Evolutionary conservation across 1,284 basidiomycete species (phyloP).

Genomic region (Megacollybia platyphylla): DNA sequence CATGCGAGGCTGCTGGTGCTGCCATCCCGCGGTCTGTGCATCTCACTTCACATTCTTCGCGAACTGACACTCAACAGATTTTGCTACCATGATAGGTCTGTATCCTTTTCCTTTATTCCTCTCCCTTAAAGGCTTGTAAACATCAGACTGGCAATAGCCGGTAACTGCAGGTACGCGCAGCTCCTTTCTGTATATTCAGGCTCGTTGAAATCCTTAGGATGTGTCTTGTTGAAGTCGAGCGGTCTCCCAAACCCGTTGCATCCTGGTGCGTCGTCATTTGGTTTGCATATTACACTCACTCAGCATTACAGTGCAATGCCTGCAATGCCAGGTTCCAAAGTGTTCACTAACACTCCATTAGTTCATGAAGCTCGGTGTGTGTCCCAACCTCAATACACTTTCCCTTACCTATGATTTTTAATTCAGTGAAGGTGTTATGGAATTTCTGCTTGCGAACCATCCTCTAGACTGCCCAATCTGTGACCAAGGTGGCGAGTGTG

Average conservation of each 20-base stretch:
- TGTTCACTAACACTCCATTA: slow-evolving; percentile 91
- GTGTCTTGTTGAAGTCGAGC: slow-evolving; percentile 96
- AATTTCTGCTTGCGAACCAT: slow-evolving; percentile 95
- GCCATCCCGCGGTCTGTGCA: slow-evolving; percentile 55
- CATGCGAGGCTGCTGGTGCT: slow-evolving; percentile 81
- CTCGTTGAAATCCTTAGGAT: slow-evolving; percentile 37
- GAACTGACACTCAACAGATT: slow-evolving; percentile 36
- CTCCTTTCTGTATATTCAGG: slow-evolving; percentile 3
- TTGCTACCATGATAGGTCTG: slow-evolving; percentile 85
- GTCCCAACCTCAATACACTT: background rate
- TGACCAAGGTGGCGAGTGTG: slow-evolving; percentile 97
- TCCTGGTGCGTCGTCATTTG: slow-evolving; percentile 45
- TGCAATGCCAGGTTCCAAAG: slow-evolving; percentile 92
- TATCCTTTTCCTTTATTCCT: slow-evolving; percentile 9
- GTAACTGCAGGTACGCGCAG: slow-evolving; percentile 77
- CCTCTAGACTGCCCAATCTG: slow-evolving; percentile 98
- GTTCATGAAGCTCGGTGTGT: slow-evolving; percentile 87
- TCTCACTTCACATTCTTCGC: slow-evolving; percentile 7
- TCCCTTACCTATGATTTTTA: slow-evolving; percentile 8
- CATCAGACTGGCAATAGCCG: slow-evolving; percentile 76
- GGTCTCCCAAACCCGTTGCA: slow-evolving; percentile 88
- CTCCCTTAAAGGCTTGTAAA: slow-evolving; percentile 10
- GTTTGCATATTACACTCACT: background rate
- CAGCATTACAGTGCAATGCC: slow-evolving; percentile 76
- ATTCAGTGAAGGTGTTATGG: slow-evolving; percentile 91